phyloP scores from a whole-genome alignment of 768 basidiomycete species.

The Naganishia onofrii region DNA sequence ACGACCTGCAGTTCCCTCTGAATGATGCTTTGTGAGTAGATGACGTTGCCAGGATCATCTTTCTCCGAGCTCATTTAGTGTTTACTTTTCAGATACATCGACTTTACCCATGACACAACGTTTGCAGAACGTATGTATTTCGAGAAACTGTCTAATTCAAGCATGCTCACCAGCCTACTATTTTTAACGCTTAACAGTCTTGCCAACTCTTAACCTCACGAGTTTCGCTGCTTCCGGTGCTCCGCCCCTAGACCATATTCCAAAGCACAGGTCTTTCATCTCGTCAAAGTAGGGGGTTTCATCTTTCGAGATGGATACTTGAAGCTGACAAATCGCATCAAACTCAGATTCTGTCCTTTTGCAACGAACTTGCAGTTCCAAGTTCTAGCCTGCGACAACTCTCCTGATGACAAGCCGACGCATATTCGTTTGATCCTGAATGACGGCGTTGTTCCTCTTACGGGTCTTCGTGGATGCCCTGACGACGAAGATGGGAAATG shows the following conservation, averaged over 20 bases:
- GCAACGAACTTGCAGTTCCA: slow-evolving; percentile 69
- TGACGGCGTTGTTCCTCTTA: slow-evolving; percentile 79
- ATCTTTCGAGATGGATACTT: neutral
- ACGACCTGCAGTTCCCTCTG: slow-evolving; percentile 54
- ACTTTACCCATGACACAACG: slow-evolving; percentile 53
- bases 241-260: slow-evolving; percentile 50
- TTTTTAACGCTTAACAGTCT: slow-evolving; percentile 35
- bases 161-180: no score
- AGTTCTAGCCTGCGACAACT: slow-evolving; percentile 61
- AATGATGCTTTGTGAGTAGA: slow-evolving; percentile 43
- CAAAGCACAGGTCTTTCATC: slow-evolving; percentile 61
- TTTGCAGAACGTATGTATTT: slow-evolving; percentile 34
- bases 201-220: slow-evolving; percentile 52
- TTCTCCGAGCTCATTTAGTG: neutral
- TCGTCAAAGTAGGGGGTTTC: slow-evolving; percentile 58
- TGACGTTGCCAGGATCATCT: neutral
- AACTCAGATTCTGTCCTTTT: slow-evolving; percentile 67
- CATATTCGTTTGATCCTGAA: slow-evolving; percentile 83
- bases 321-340: neutral
- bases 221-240: slow-evolving; percentile 47
- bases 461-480: slow-evolving; percentile 71
- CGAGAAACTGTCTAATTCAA: no score
- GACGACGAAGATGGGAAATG: slow-evolving; percentile 74
- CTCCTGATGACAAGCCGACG: slow-evolving; percentile 42
- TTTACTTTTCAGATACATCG: slow-evolving; percentile 50